Percentiles rank a stretch among this genome's conserved stretches.
Evolutionary conservation across 139 green algal species (phyloP).

Genomic region (Haematococcus sp.): DNA sequence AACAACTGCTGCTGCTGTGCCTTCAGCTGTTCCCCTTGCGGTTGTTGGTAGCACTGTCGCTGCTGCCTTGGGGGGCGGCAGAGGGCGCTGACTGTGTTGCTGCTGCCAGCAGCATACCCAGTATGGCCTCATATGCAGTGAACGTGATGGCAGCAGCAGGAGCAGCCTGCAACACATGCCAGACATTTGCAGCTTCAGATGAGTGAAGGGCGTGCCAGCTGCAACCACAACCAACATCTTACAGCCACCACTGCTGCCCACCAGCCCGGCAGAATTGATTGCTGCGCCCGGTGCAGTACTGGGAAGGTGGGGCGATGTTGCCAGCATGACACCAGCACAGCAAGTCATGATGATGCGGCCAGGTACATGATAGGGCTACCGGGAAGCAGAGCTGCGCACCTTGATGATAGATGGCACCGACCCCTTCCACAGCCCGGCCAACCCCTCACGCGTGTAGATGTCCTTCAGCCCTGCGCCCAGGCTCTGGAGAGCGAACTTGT

Average conservation of each 20-base stretch:
- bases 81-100: background rate
- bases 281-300: too few relatives aligned
- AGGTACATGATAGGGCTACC: background rate
- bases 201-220: background rate
- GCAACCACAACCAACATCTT: too few relatives aligned
- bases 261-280: too few relatives aligned
- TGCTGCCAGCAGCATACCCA: slow-evolving; percentile 12
- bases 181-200: background rate
- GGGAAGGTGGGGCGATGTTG: too few relatives aligned
- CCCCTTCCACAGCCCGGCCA: slow-evolving; percentile 93
- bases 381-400: slow-evolving; percentile 20
- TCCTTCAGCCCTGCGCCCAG: slow-evolving; percentile 54
- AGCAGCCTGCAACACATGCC: slow-evolving; percentile 57
- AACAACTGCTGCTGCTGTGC: background rate
- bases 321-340: too few relatives aligned
- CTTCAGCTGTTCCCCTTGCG: background rate
- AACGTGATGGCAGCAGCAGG: slow-evolving; percentile 93
- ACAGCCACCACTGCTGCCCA: too few relatives aligned
- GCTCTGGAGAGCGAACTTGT: slow-evolving; percentile 34
- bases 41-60: background rate
- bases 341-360: too few relatives aligned
- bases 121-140: slow-evolving; percentile 57
- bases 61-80: background rate
- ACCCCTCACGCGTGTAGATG: slow-evolving; percentile 67
- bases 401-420: slow-evolving; percentile 88